Conservation (phyloP, 2,329 filamentous ascomycete species). For the Ustulina deusta region DNA sequence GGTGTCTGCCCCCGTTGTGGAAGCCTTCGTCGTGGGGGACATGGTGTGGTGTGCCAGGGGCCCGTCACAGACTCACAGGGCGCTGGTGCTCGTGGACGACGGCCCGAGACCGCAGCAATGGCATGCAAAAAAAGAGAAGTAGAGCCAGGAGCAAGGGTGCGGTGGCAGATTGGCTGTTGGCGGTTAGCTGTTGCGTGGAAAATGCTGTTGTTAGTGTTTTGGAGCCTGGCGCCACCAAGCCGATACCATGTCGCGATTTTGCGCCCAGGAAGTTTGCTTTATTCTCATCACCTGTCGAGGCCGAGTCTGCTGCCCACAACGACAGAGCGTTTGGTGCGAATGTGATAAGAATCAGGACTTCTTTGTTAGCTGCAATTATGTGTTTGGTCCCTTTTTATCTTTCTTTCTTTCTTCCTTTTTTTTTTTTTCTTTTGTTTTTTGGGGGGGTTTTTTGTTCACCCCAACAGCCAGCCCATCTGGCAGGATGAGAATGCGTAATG, state of each 20-base stretch:
- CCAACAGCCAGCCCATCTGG: slow-evolving; percentile 4
- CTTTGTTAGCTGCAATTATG: too few species aligned
- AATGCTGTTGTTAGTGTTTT: slow-evolving; percentile 12
- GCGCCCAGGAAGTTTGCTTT: slow-evolving; percentile 15
- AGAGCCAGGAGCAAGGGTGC: not conserved
- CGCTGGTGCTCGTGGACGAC: slow-evolving; percentile 7
- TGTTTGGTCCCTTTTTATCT: not conserved
- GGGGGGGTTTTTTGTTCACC: not conserved
- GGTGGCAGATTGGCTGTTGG: not conserved
- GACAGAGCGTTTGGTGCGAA: not conserved
- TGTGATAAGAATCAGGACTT: not conserved
- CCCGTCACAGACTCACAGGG: slow-evolving; percentile 2
- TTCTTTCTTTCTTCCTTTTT: not conserved
- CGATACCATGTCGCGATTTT: slow-evolving; percentile 15
- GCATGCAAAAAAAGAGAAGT: too few species aligned
- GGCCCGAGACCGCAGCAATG: too few species aligned
- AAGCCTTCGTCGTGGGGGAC: slow-evolving; percentile 21
- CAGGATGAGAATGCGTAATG: slow-evolving; percentile 6
- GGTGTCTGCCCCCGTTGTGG: slow-evolving; percentile 23
- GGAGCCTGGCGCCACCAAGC: slow-evolving; percentile 7
- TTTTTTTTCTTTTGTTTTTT: too few species aligned
- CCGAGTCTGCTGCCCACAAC: slow-evolving; percentile 8
- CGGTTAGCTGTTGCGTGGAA: not conserved
- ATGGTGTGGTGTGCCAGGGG: slow-evolving; percentile 12
- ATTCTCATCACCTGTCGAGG: slow-evolving; percentile 14